Percentiles rank a stretch among this genome's conserved stretches.
phyloP scores from a whole-genome alignment of 1,139 yeast genomes.

The Schwanniomyces etchellsii region DNA sequence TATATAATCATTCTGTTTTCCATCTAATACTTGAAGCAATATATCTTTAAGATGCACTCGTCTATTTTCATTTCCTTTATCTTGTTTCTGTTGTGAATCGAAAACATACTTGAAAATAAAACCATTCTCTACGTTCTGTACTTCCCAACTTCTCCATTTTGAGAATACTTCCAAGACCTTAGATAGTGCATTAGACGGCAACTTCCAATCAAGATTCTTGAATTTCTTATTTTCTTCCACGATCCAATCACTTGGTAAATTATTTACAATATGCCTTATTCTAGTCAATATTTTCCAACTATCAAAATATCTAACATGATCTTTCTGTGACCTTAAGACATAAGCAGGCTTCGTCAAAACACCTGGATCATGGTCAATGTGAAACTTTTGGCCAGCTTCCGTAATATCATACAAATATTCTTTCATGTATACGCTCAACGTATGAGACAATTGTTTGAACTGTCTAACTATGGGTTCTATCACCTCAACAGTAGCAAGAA shows the following conservation, averaged over 20 bases:
- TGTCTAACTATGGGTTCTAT: background rate
- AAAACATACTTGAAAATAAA: conserved; percentile 47
- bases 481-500: background rate
- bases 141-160: conserved; percentile 94
- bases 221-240: conserved; percentile 16
- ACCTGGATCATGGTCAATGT: conserved; percentile 77
- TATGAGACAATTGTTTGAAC: background rate
- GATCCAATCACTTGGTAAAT: conserved; percentile 55
- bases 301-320: conserved; percentile 74
- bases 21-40: no score
- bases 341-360: conserved; percentile 88
- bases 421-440: background rate
- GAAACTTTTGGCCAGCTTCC: conserved; percentile 52
- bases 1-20: no score
- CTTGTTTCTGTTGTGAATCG: conserved; percentile 2
- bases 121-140: conserved; percentile 40
- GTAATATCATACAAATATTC: conserved; percentile 55
- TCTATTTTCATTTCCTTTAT: no score
- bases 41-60: no score
- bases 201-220: conserved; percentile 21
- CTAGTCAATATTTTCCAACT: conserved; percentile 85
- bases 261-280: conserved; percentile 63
- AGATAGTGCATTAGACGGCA: conserved; percentile 49
- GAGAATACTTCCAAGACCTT: conserved; percentile 56
- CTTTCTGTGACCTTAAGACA: conserved; percentile 60